These are phyloP conservation scores for Cladophialophora psammophila DNA, from an alignment of 2,329 filamentous ascomycete species.

Conservation along the genomic window DNA sequence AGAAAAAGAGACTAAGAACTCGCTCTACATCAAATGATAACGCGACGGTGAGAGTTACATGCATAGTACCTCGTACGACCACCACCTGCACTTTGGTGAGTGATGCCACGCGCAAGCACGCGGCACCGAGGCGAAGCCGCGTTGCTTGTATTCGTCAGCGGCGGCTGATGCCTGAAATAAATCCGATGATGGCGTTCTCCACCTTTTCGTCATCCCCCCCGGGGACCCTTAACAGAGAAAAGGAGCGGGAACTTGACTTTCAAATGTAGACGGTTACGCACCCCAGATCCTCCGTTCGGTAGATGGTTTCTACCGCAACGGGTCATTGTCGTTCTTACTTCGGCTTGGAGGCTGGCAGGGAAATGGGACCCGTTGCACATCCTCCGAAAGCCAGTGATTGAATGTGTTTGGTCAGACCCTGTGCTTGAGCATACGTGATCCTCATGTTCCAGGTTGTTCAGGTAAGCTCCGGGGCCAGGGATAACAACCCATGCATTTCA, in stretches of 20 bases:
- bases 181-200: background rate
- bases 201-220: background rate
- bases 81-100: too few species aligned
- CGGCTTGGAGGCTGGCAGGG: too few species aligned
- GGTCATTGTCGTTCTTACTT: too few species aligned
- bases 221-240: too few species aligned
- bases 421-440: background rate
- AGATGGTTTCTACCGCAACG: too few species aligned
- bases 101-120: background rate
- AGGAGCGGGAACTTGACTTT: too few species aligned
- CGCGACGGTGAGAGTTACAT: too few species aligned
- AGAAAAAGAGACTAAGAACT: too few species aligned
- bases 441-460: background rate
- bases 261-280: too few species aligned
- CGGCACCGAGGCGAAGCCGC: background rate
- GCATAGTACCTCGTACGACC: too few species aligned
- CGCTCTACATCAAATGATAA: too few species aligned
- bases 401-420: background rate
- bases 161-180: background rate
- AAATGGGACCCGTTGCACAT: background rate
- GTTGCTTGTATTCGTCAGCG: background rate
- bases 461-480: background rate
- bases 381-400: background rate
- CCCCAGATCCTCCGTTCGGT: too few species aligned
- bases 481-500: background rate